phyloP scores from a whole-genome alignment of 768 basidiomycete genomes.

The Hypholoma fasciculare region DNA sequence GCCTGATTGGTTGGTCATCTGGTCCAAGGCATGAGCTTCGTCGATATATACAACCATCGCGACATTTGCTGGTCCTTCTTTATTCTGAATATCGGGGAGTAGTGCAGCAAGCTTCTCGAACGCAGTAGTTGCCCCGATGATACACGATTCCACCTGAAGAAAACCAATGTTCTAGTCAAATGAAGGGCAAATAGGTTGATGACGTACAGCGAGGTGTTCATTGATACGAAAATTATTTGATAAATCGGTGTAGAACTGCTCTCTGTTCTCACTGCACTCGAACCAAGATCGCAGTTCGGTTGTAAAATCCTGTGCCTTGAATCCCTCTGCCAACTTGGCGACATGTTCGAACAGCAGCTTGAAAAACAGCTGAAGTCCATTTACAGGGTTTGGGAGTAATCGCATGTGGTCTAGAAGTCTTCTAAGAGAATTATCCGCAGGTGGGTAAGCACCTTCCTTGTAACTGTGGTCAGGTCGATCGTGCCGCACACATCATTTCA shows the following conservation, averaged over 20 bases:
- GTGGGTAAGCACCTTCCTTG: not conserved
- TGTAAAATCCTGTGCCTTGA: not conserved
- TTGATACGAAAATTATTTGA: too few relatives aligned
- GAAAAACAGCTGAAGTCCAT: not conserved
- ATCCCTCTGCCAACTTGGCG: not conserved
- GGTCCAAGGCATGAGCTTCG: conserved; percentile 1
- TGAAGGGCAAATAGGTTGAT: not conserved
- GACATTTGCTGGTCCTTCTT: not conserved
- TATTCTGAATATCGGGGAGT: not conserved
- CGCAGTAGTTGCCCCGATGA: not conserved
- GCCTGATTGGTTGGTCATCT: not conserved
- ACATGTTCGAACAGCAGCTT: not conserved
- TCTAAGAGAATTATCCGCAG: not conserved
- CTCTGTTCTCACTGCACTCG: not conserved
- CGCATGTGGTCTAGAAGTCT: not conserved
- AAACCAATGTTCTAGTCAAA: too few relatives aligned
- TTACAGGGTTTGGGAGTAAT: not conserved
- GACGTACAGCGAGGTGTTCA: not conserved
- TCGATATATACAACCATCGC: conserved; percentile 8
- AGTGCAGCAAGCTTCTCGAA: not conserved
- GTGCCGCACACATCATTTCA: not conserved
- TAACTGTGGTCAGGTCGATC: not conserved
- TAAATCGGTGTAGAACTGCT: not conserved
- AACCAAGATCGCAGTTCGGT: not conserved
- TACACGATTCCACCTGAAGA: too few relatives aligned